Evolutionary conservation across 2,329 filamentous ascomycete genomes (phyloP).

Genomic region (Colletotrichum cereale): DNA sequence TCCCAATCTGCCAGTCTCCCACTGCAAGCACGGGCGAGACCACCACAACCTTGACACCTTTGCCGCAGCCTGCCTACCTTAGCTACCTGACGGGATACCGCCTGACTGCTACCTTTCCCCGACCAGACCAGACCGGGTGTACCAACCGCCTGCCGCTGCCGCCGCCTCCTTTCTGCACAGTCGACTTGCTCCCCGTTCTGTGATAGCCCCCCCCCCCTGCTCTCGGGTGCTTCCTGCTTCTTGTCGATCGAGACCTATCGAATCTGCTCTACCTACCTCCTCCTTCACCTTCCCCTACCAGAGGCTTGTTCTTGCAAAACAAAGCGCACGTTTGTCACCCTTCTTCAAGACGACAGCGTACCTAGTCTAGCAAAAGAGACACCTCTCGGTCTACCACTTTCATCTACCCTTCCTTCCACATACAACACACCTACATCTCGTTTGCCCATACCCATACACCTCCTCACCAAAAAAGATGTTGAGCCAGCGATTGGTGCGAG

Average conservation of each 20-base stretch:
- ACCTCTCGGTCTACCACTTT: conserved; percentile 31
- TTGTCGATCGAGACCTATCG: conserved; percentile 37
- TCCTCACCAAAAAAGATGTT: conserved; percentile 59
- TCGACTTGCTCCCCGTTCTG: conserved; percentile 37
- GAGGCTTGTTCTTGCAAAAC: conserved; percentile 40
- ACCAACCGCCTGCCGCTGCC: conserved; percentile 11
- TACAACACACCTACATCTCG: conserved; percentile 3
- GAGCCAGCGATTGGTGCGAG: conserved; percentile 63
- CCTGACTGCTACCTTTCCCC: conserved; percentile 22
- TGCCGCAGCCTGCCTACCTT: conserved; percentile 11
- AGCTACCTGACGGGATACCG: conserved; percentile 4
- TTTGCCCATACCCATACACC: conserved; percentile 25
- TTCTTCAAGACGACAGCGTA: conserved; percentile 23
- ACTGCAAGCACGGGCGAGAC: conserved; percentile 32
- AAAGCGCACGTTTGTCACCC: conserved; percentile 35
- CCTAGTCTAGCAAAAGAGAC: conserved; percentile 28
- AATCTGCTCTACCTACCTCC: conserved; percentile 22
- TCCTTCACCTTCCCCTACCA: conserved; percentile 30
- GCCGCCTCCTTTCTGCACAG: conserved; percentile 25
- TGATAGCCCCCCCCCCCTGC: conserved; percentile 33
- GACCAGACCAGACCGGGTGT: conserved; percentile 1
- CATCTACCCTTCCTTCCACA: conserved; percentile 12
- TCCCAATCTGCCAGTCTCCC: conserved; percentile 32
- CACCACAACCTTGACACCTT: conserved; percentile 24
- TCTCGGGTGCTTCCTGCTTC: conserved; percentile 40